A percentile compares a stretch with the other conserved stretches of the same genome.
Conservation (phyloP, 1,139 yeast species). For the Suhomyces choctaworum region DNA sequence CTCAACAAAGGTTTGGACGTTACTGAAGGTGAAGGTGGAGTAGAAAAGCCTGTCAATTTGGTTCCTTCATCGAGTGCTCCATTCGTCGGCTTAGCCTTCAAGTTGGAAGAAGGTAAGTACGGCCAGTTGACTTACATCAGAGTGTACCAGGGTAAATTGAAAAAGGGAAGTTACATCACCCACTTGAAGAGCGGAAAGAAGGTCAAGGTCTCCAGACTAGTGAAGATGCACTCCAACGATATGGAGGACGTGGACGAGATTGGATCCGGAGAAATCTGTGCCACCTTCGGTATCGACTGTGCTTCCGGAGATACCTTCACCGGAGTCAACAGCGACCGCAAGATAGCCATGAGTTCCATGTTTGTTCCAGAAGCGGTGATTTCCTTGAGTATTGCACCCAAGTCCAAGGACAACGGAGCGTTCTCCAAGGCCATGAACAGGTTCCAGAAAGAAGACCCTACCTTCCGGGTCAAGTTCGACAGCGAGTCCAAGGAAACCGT, state of each 20-base stretch:
- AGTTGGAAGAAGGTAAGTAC: conserved; percentile 95
- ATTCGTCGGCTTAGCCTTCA: conserved; percentile 95
- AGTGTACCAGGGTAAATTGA: conserved; percentile 93
- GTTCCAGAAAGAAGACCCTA: conserved; percentile 98
- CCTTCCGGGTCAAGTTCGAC: conserved; percentile 91
- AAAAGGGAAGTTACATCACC: conserved; percentile 85
- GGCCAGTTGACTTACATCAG: conserved; percentile 97
- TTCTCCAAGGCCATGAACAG: conserved; percentile 96
- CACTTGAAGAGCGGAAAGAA: conserved; percentile 92
- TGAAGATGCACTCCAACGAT: conserved; percentile 98
- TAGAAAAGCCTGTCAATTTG: conserved; percentile 72
- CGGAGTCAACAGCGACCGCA: conserved; percentile 62
- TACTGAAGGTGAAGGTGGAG: conserved; percentile 38
- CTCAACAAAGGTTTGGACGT: conserved; percentile 87
- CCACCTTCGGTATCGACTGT: conserved; percentile 98
- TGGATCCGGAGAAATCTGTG: conserved; percentile 98
- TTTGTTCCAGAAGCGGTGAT: conserved; percentile 98
- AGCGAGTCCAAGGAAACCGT: conserved; percentile 92
- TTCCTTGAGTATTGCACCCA: conserved; percentile 86
- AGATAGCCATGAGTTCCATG: conserved; percentile 95
- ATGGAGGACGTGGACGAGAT: conserved; percentile 97
- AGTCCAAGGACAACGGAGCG: conserved; percentile 76
- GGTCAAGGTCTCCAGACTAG: conserved; percentile 92
- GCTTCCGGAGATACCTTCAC: conserved; percentile 99
- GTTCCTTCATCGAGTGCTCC: conserved; percentile 75